Conservation (phyloP, 106 monocot genomes). For the Xerophyta viscosa region DNA sequence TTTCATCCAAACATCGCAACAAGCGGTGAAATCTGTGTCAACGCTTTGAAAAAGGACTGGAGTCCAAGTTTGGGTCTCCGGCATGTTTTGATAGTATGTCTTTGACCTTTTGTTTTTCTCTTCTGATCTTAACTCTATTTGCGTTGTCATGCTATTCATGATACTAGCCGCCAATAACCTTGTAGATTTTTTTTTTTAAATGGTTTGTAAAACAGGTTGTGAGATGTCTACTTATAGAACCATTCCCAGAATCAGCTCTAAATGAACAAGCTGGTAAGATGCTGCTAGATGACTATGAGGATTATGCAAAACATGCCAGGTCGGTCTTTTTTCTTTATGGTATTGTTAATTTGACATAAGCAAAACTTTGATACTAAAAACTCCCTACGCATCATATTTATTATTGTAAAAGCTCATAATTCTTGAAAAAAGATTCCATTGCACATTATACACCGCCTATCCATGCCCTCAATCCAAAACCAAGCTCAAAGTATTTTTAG, state of each 20-base stretch:
- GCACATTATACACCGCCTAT: no score
- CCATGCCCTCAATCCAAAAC: no score
- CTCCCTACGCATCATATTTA: no score
- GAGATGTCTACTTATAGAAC: slow-evolving; percentile 90
- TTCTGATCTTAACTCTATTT: no score
- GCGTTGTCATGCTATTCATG: no score
- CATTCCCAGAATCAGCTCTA: slow-evolving; percentile 90
- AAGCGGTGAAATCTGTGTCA: slow-evolving; percentile 95
- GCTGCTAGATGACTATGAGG: slow-evolving; percentile 84
- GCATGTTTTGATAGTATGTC: slow-evolving; percentile 5
- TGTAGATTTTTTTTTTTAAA: not conserved
- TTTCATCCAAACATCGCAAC: slow-evolving; percentile 97
- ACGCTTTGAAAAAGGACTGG: slow-evolving; percentile 97
- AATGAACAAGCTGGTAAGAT: slow-evolving; percentile 97
- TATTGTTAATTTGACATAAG: no score
- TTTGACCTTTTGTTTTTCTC: not conserved
- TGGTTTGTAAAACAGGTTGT: slow-evolving; percentile 83
- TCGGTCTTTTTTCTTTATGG: slow-evolving; percentile 20
- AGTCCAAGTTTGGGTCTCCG: slow-evolving; percentile 66
- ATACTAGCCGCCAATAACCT: no score
- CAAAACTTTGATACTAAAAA: no score
- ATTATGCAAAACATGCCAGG: slow-evolving; percentile 87
- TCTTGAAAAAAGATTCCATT: no score
- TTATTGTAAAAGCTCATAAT: no score
- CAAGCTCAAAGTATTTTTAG: no score